Conservation (phyloP, 345 rosid species). For the Gossypium turneri region DNA sequence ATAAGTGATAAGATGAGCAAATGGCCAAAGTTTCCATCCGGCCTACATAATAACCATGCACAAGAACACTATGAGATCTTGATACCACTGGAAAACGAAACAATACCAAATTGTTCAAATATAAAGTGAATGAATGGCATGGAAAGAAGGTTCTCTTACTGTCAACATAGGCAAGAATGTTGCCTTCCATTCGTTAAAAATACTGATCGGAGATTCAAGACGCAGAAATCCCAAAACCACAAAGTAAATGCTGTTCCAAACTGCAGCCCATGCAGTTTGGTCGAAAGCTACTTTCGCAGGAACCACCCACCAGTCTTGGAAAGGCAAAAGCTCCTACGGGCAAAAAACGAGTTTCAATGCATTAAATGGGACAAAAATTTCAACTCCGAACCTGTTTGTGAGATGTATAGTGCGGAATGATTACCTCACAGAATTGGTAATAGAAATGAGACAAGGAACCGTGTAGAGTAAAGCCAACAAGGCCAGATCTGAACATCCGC, state of each 20-base stretch:
- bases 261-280: constrained; percentile 89
- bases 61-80: neutral
- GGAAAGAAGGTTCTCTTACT: constrained; percentile 38
- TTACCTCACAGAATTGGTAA: constrained; percentile 89
- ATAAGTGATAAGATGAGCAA: constrained; percentile 90
- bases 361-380: neutral
- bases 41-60: constrained; percentile 51
- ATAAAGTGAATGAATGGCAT: neutral
- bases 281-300: constrained; percentile 85
- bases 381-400: neutral
- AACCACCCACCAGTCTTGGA: constrained; percentile 94
- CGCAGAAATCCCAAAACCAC: constrained; percentile 67
- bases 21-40: constrained; percentile 99
- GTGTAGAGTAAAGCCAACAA: constrained; percentile 89
- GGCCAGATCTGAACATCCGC: constrained; percentile 83
- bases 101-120: neutral
- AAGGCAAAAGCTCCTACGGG: constrained; percentile 71
- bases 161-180: constrained; percentile 88
- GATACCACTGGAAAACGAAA: neutral
- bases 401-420: neutral
- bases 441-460: constrained; percentile 92
- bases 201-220: constrained; percentile 64
- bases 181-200: constrained; percentile 64
- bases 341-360: neutral
- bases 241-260: constrained; percentile 91